Evolutionary conservation across 2,329 filamentous ascomycete genomes (phyloP), one percentile per base, ranked within the genome.

Genomic region (Scedosporium boydii): DNA sequence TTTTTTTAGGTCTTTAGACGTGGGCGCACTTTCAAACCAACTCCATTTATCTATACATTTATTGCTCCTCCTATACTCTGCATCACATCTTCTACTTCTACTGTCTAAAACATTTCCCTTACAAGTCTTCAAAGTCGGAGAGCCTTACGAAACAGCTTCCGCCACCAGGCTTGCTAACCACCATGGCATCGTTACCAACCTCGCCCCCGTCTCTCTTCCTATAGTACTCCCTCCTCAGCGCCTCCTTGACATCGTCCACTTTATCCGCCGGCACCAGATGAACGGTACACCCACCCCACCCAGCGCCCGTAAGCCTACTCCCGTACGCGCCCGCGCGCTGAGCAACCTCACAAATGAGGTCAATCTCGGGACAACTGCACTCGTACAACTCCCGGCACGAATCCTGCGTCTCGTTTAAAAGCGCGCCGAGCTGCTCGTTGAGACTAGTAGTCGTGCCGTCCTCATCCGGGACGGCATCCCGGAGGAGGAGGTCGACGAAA

Each of bases 201-300:
- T 90, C 76, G 95, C 90, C 23, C 85, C 82, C 0, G 80, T 79
- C 71, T 67, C 82, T 82, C 78, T 88, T 89, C 62, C 82, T 77
- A 74, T 96, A 98, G 73, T 98, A 99, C 71, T 92, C 86, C 65
- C 82, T 82, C 69, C 89, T 85, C 82, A 95, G 86, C 4, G 90
- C 90, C 69, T 84, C 80, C 73, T 84, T 91, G 23, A 99, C 90
- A 27, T 79, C 84, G 4, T 88, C 86, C 0, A 97, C 89, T 75
- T 89, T 93, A 69, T 91, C 84, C 63, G 86, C 89, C 0, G 93
- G 89, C 60, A 98, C 89, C 63, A 99, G 82, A 77, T 99, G 95
- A 63, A 99, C 93, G 64, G 86, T 95, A 77, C 95, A 98, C 2
- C 95, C 95, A 65, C 95, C 95, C 95, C 95, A 99, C 3, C 95